Conservation (phyloP, 495 filamentous ascomycete species). For the Hyphodiscus hymeniophilus region DNA sequence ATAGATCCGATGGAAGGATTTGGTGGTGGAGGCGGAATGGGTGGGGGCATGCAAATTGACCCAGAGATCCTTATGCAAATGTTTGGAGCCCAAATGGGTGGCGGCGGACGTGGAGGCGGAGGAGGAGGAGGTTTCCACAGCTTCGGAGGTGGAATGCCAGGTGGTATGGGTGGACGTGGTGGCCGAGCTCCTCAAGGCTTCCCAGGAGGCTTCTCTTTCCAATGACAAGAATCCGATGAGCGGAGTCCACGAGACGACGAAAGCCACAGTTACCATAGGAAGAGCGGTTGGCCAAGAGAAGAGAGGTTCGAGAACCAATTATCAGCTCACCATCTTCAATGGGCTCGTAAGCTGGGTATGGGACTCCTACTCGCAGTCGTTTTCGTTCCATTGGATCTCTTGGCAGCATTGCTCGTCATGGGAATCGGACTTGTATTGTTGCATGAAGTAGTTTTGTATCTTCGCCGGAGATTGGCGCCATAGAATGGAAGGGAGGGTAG, state of each 20-base stretch:
- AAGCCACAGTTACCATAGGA: background rate
- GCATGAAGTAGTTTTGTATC: slow-evolving; percentile 13
- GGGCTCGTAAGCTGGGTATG: slow-evolving; percentile 17
- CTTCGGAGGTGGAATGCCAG: slow-evolving; percentile 29
- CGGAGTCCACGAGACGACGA: background rate
- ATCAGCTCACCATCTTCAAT: slow-evolving; percentile 6
- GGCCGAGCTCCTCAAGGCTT: slow-evolving; percentile 26
- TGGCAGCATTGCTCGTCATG: slow-evolving; percentile 11
- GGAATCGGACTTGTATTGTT: slow-evolving; percentile 14
- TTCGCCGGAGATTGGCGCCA: slow-evolving; percentile 12
- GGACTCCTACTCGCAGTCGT: slow-evolving; percentile 18
- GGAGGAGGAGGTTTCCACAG: slow-evolving; percentile 35
- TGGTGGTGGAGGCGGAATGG: slow-evolving; percentile 50
- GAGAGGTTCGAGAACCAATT: background rate
- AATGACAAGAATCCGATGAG: slow-evolving; percentile 21
- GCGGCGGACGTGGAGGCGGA: slow-evolving; percentile 30
- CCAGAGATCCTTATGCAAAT: slow-evolving; percentile 66
- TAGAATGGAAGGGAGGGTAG: slow-evolving; percentile 16
- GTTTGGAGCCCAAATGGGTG: slow-evolving; percentile 49
- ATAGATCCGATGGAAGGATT: slow-evolving; percentile 88
- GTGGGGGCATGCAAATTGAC: slow-evolving; percentile 48
- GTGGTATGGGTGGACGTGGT: slow-evolving; percentile 22
- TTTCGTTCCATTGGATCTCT: slow-evolving; percentile 23
- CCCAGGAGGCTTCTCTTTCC: slow-evolving; percentile 24
- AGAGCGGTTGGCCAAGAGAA: background rate